Evolutionary conservation across 78 protist species (phyloP).

Genomic region (Planoprotostelium fungivorum): DNA sequence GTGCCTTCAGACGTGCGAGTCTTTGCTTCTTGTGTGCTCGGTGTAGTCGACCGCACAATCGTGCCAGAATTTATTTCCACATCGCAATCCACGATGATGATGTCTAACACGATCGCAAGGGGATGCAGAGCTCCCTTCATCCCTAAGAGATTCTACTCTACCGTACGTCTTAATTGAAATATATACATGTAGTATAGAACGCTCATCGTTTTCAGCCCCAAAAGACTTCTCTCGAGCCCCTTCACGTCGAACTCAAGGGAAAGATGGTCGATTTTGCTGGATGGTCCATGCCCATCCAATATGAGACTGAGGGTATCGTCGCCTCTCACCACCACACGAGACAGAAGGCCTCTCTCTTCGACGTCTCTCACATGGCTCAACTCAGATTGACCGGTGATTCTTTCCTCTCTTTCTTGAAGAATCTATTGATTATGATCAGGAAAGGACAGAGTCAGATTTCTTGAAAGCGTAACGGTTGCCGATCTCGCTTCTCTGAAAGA

Average conservation of each 20-base stretch:
- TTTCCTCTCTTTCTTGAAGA: background rate
- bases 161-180: too few relatives aligned
- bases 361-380: constrained; percentile 97
- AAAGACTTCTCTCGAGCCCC: constrained; percentile 76
- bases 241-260: constrained; percentile 79
- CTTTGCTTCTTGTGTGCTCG: too few relatives aligned
- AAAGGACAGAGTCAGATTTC: constrained; percentile 76
- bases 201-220: constrained; percentile 1
- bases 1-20: too few relatives aligned
- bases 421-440: constrained; percentile 54
- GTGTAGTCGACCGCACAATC: too few relatives aligned
- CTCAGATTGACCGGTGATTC: constrained; percentile 12
- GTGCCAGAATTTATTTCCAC: too few relatives aligned
- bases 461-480: constrained; percentile 73
- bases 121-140: too few relatives aligned
- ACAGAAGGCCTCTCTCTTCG: constrained; percentile 75
- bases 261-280: constrained; percentile 92
- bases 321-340: constrained; percentile 75
- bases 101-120: too few relatives aligned
- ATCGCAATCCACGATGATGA: too few relatives aligned
- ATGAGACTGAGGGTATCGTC: constrained; percentile 38
- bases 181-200: background rate
- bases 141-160: too few relatives aligned
- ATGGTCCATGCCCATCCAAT: constrained; percentile 88
- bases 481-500: constrained; percentile 54